These are phyloP conservation scores for Blastocladiella britannica DNA, from an alignment of 192 early-diverging fungal genomes.

Conservation along the genomic window DNA sequence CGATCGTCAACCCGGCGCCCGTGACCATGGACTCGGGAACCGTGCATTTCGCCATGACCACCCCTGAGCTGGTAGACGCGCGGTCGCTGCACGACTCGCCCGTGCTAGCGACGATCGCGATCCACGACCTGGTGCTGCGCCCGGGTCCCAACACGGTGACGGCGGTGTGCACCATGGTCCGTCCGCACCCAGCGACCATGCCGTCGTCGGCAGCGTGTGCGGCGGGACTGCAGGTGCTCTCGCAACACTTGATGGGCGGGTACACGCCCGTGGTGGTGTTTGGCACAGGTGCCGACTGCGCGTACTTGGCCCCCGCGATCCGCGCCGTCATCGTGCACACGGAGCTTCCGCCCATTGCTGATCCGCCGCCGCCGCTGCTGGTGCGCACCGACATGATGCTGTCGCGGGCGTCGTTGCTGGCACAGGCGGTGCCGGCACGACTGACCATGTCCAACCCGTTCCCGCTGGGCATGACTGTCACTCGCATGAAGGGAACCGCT, in stretches of 20 bases:
- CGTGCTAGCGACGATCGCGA: not conserved
- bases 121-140: not conserved
- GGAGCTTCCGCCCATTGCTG: not conserved
- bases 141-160: not conserved
- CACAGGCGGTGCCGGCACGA: not conserved
- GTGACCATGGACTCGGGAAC: not conserved
- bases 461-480: not conserved
- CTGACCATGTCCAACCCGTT: not conserved
- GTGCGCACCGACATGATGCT: not conserved
- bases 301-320: not conserved
- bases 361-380: not conserved
- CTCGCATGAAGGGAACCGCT: not conserved
- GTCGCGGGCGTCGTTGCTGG: not conserved
- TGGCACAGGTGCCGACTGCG: not conserved
- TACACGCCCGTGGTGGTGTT: not conserved
- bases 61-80: not conserved
- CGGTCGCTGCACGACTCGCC: not conserved
- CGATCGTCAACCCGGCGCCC: not conserved
- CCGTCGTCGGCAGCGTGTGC: not conserved
- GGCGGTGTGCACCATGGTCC: not conserved
- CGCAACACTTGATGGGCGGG: not conserved
- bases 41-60: not conserved
- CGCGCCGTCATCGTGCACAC: not conserved
- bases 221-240: not conserved
- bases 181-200: not conserved